Conservation (phyloP, 495 filamentous ascomycete species). For the Hypoxylon fragiforme region DNA sequence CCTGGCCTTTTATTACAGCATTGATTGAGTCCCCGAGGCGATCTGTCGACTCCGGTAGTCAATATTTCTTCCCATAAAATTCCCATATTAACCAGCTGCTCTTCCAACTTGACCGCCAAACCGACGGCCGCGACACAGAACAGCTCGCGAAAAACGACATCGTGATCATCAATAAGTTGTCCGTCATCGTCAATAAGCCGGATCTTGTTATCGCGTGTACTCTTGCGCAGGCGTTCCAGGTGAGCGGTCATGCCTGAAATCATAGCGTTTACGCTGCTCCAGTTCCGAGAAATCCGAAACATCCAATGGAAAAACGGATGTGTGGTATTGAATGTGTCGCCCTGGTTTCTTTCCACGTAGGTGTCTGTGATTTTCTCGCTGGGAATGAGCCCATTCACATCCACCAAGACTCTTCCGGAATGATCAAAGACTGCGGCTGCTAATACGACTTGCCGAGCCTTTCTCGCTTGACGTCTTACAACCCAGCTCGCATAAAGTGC, state of each 20-base stretch:
- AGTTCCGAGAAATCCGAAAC: slow-evolving; percentile 76
- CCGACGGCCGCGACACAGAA: slow-evolving; percentile 81
- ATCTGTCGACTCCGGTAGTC: slow-evolving; percentile 53
- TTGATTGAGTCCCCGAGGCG: slow-evolving; percentile 5
- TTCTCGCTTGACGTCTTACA: slow-evolving; percentile 58
- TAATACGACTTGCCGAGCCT: slow-evolving; percentile 78
- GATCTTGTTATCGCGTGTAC: slow-evolving; percentile 32
- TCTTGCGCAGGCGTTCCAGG: slow-evolving; percentile 46
- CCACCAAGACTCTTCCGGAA: slow-evolving; percentile 76
- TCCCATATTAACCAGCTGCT: slow-evolving; percentile 65
- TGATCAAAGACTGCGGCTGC: slow-evolving; percentile 76
- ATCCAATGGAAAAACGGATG: slow-evolving; percentile 89
- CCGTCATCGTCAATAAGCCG: slow-evolving; percentile 45
- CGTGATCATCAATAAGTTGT: slow-evolving; percentile 64
- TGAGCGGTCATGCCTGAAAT: slow-evolving; percentile 69
- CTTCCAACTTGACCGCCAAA: slow-evolving; percentile 67
- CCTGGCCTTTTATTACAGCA: slow-evolving; percentile 5
- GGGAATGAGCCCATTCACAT: slow-evolving; percentile 78
- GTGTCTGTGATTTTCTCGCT: slow-evolving; percentile 77
- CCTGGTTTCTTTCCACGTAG: slow-evolving; percentile 72
- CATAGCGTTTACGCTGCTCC: slow-evolving; percentile 67
- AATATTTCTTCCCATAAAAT: slow-evolving; percentile 80
- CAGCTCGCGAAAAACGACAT: slow-evolving; percentile 78
- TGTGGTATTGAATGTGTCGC: slow-evolving; percentile 73
- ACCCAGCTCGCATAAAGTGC: slow-evolving; percentile 60